Base-by-base conservation (phyloP, 2,329 filamentous ascomycete genomes). In the Pseudogymnoascus sp. region DNA sequence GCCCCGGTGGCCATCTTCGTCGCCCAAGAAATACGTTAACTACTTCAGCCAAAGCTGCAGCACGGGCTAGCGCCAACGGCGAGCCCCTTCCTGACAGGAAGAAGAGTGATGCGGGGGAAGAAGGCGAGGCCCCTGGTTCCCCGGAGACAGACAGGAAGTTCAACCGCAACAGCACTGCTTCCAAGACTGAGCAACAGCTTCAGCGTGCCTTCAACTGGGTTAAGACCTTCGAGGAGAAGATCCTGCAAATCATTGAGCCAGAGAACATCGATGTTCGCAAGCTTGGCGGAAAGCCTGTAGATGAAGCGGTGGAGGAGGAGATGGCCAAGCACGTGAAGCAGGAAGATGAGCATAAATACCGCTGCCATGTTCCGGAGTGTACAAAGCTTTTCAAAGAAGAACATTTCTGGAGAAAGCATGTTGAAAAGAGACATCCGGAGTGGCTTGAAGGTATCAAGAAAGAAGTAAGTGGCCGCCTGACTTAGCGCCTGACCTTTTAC, bases 181-280 rank as follows among this genome's bases (percentile, higher is more conserved):
- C 81, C 59, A 96, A 96, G 77, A 85, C 86, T 4, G 92, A 96
- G 69, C 91, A 95, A 72, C 94, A 97, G 72, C 84, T 97, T 11
- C 89, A 95, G 70, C 88, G 92, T 62, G 94, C 94, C 0, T 97
- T 92, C 77, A 99, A 97, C 71, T 99, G 95, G 94, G 95, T 99
- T 63, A 95, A 89, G 78, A 97, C 94, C 0, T 99, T 96, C 70
- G 94, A 99, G 72, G 94, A 99, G 71, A 99, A 99, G 77, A 82
- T 99, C 59, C 79, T 90, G 72, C 92, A 97, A 73, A 89, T 97
- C 54, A 81, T 99, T 11, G 93, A 97, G 67, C 94, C 94, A 0
- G 90, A 94, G 61, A 86, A 87, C 58, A 89, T 89, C 24, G 92
- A 97, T 70, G 79, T 97, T 41, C 86, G 86, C 73, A 97, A 97